Evolutionary conservation across 495 filamentous ascomycete genomes (phyloP).

Genomic region (Trichoderma reesei): DNA sequence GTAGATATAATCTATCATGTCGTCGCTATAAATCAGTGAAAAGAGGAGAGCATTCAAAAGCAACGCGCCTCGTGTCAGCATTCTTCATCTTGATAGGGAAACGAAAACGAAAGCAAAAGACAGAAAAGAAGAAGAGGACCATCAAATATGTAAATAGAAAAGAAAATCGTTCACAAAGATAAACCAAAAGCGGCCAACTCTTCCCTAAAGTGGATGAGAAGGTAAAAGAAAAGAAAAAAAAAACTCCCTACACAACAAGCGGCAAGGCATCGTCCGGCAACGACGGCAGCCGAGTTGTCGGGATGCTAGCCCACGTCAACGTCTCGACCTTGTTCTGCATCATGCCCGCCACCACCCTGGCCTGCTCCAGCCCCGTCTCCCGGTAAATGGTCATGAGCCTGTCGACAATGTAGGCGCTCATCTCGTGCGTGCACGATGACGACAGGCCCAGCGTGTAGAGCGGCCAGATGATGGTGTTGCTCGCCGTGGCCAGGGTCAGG

Average conservation of each 20-base stretch:
- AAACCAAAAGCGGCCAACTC: too few species aligned
- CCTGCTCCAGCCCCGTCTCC: slow-evolving; percentile 28
- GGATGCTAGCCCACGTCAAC: slow-evolving; percentile 10
- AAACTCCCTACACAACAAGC: not conserved
- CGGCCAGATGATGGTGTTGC: slow-evolving; percentile 29
- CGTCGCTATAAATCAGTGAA: not conserved
- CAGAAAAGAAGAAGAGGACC: not conserved
- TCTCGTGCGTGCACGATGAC: slow-evolving; percentile 21
- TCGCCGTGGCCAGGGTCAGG: slow-evolving; percentile 27
- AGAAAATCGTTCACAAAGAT: not conserved
- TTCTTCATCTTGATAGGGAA: not conserved
- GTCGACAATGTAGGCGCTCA: slow-evolving; percentile 23
- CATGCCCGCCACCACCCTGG: slow-evolving; percentile 24
- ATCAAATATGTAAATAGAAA: not conserved
- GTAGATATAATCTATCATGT: not conserved
- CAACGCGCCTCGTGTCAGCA: not conserved
- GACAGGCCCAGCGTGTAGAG: slow-evolving; percentile 30
- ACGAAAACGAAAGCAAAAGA: not conserved
- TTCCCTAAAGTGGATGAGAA: not conserved
- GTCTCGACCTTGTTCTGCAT: slow-evolving; percentile 21
- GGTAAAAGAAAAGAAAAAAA: not conserved
- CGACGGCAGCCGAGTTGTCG: not conserved
- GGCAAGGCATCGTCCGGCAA: slow-evolving; percentile 7
- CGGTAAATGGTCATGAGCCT: slow-evolving; percentile 23
- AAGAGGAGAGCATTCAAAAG: not conserved